Evolutionary conservation across 257 asterid species (phyloP).

Genomic region (Gentiana macrophylla): DNA sequence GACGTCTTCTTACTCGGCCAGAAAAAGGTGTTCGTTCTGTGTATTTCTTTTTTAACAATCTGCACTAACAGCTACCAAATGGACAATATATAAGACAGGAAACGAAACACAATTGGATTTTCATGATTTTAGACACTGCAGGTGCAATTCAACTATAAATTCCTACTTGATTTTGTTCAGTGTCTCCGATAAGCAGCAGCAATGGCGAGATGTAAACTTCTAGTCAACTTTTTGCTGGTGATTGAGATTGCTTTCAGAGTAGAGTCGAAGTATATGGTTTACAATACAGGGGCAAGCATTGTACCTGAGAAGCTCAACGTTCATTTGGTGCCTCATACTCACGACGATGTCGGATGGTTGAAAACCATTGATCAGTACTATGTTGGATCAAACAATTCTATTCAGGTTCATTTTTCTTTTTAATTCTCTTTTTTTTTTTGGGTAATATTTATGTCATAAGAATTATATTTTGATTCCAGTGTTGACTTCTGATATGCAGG

Average conservation of each 20-base stretch:
- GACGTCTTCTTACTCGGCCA: too few relatives aligned
- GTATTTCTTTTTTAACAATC: too few relatives aligned
- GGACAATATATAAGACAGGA: too few relatives aligned
- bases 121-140: too few relatives aligned
- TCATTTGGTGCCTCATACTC: conserved; percentile 92
- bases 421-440: neutral
- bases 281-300: conserved; percentile 57
- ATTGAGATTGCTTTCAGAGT: conserved; percentile 21
- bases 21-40: too few relatives aligned
- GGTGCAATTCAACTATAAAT: too few relatives aligned
- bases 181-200: too few relatives aligned
- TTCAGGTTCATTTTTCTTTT: conserved; percentile 45
- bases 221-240: conserved; percentile 13
- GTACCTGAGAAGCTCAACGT: conserved; percentile 73
- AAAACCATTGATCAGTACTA: conserved; percentile 95
- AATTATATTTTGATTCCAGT: neutral
- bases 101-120: too few relatives aligned
- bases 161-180: too few relatives aligned
- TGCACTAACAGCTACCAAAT: too few relatives aligned
- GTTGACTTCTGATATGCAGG: conserved; percentile 32
- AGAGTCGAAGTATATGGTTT: conserved; percentile 63
- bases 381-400: conserved; percentile 81
- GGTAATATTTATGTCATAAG: neutral
- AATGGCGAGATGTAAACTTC: neutral
- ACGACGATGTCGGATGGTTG: conserved; percentile 98